Conservation (phyloP, 2,329 filamentous ascomycete species). For the Apiospora koreana region DNA sequence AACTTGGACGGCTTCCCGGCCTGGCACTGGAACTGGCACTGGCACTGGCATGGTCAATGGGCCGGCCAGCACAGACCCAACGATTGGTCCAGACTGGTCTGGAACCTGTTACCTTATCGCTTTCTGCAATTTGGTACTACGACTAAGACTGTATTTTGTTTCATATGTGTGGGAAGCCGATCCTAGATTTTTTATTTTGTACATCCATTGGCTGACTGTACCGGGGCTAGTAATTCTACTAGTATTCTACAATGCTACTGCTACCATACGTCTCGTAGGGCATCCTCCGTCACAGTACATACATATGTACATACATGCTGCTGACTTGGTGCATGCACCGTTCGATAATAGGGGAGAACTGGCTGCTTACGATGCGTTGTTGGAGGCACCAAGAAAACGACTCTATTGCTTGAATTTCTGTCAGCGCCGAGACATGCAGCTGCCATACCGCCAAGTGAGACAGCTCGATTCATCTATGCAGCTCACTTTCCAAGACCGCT, state of each 20-base stretch:
- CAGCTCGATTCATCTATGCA: not conserved
- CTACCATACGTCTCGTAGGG: no score
- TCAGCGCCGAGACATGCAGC: not conserved
- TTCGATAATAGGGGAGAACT: not conserved
- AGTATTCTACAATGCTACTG: no score
- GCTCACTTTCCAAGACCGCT: not conserved
- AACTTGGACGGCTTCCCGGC: not conserved
- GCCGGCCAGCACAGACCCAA: not conserved
- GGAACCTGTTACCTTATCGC: not conserved
- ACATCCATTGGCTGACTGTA: no score
- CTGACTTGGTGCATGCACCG: not conserved
- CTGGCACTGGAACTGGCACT: no score
- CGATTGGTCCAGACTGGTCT: not conserved
- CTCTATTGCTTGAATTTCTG: not conserved
- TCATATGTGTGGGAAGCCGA: not conserved
- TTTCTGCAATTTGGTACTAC: not conserved
- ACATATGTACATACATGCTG: no score
- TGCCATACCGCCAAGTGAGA: not conserved
- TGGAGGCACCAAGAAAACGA: not conserved
- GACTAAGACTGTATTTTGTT: not conserved
- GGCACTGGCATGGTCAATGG: no score
- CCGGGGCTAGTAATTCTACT: no score
- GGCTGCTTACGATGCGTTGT: not conserved
- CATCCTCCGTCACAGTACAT: no score
- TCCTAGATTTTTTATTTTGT: no score